phyloP scores from a whole-genome alignment of 257 asterid genomes.

The Solanum sparsipilum region DNA sequence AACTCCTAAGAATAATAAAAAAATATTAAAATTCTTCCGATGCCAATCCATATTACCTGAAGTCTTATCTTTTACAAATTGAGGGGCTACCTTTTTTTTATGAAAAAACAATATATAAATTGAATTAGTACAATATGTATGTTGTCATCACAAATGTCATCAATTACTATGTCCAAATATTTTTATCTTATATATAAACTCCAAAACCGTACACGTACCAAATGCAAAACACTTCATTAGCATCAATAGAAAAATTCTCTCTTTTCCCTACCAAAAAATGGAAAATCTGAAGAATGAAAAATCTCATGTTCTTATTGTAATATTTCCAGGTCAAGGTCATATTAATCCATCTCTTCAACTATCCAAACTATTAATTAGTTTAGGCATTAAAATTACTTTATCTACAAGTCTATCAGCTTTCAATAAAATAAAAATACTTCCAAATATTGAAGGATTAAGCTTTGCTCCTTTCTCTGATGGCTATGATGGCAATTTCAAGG shows the following conservation, averaged over 20 bases:
- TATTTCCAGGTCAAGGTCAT: conserved; percentile 21
- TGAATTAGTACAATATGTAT: neutral
- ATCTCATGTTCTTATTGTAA: conserved; percentile 4
- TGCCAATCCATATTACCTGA: neutral
- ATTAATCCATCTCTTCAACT: conserved; percentile 14
- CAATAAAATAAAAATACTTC: neutral
- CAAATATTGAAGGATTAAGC: neutral
- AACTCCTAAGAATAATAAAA: too few relatives aligned
- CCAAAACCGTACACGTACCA: neutral
- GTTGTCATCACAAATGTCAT: neutral
- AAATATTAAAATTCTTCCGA: neutral
- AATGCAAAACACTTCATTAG: neutral
- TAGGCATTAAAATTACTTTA: conserved; percentile 7
- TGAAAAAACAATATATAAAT: neutral
- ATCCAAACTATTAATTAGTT: neutral
- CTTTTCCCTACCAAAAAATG: neutral
- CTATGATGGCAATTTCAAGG: neutral
- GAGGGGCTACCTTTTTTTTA: too few relatives aligned
- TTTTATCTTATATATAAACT: neutral
- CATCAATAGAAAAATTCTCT: neutral
- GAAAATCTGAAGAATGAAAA: neutral
- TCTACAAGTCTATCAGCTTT: neutral
- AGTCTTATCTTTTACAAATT: too few relatives aligned
- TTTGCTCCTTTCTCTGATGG: conserved; percentile 5
- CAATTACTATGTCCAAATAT: too few relatives aligned